These are phyloP conservation scores for Diatrype stigma DNA, from an alignment of 2,329 filamentous ascomycete species.

Conservation along the genomic window DNA sequence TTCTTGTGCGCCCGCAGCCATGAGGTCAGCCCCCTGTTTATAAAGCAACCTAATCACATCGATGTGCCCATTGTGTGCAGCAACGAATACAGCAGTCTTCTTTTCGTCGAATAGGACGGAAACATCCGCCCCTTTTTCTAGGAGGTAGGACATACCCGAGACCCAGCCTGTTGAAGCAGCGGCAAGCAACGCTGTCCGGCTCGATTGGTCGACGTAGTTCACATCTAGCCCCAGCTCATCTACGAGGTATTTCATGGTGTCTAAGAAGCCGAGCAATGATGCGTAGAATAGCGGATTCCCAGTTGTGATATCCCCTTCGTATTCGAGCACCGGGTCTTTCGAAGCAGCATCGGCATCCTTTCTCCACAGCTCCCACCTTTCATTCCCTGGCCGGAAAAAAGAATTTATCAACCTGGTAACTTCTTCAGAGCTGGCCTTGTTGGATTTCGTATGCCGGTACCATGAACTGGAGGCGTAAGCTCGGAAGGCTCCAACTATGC, in stretches of 20 bases:
- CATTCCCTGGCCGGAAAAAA: conserved; percentile 6
- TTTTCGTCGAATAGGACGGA: not conserved
- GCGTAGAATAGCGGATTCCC: conserved; percentile 7
- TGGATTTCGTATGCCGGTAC: not conserved
- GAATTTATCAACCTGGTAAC: not conserved
- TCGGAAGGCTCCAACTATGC: not conserved
- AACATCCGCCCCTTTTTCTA: conserved; percentile 5
- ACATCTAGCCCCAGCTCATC: conserved; percentile 1
- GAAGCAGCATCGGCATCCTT: not conserved
- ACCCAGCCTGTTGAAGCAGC: conserved; percentile 2
- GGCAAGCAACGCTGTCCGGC: conserved; percentile 4
- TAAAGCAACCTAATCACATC: not conserved
- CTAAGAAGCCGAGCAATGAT: conserved; percentile 1
- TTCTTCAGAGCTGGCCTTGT: not conserved
- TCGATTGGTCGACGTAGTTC: not conserved
- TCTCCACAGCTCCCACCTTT: conserved; percentile 6
- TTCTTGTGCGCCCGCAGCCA: not conserved
- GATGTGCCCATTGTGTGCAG: conserved; percentile 3
- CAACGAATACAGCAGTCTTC: conserved; percentile 7
- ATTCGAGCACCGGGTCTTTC: not conserved
- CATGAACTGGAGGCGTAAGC: conserved; percentile 1
- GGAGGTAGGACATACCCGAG: conserved; percentile 3
- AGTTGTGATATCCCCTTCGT: not conserved
- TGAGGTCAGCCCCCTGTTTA: not conserved
- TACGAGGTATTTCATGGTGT: conserved; percentile 6